Evolutionary conservation across 2,329 filamentous ascomycete species (phyloP).

Genomic region (Remersonia thermophila): DNA sequence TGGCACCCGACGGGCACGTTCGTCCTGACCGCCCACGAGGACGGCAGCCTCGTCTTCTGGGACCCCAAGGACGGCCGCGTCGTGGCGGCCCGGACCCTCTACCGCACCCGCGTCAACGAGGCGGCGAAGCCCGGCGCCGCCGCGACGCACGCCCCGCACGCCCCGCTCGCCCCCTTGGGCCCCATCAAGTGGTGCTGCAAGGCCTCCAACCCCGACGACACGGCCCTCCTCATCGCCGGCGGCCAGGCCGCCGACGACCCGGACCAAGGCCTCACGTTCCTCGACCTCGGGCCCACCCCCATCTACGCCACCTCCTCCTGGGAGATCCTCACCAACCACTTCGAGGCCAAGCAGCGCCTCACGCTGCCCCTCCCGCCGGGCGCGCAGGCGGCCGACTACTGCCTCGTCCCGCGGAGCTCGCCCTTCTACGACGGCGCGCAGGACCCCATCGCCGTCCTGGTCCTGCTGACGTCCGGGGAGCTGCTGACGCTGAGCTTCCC

Average conservation of each 20-base stretch:
- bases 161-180: slow-evolving; percentile 60
- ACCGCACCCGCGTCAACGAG: slow-evolving; percentile 60
- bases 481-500: slow-evolving; percentile 85
- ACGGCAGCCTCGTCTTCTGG: slow-evolving; percentile 88
- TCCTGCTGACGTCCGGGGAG: slow-evolving; percentile 74
- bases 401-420: slow-evolving; percentile 67
- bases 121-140: too few species aligned
- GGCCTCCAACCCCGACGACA: slow-evolving; percentile 75
- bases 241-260: slow-evolving; percentile 56
- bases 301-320: slow-evolving; percentile 86
- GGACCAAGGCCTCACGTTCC: slow-evolving; percentile 69
- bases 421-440: slow-evolving; percentile 81
- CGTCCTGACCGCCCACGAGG: slow-evolving; percentile 74
- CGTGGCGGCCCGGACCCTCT: slow-evolving; percentile 70
- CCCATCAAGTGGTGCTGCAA: slow-evolving; percentile 90
- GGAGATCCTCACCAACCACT: slow-evolving; percentile 68
- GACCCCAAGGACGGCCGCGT: slow-evolving; percentile 79
- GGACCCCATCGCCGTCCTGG: slow-evolving; percentile 78
- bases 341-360: slow-evolving; percentile 61
- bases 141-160: too few species aligned
- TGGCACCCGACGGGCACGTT: slow-evolving; percentile 97
- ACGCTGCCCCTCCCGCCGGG: slow-evolving; percentile 65
- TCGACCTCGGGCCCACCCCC: slow-evolving; percentile 81
- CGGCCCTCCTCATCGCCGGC: slow-evolving; percentile 73
- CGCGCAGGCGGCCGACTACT: slow-evolving; percentile 67